Evolutionary conservation across 768 basidiomycete genomes (phyloP), one percentile per base, ranked within the genome.

Genomic region (Omphalotus guepiniiformis): DNA sequence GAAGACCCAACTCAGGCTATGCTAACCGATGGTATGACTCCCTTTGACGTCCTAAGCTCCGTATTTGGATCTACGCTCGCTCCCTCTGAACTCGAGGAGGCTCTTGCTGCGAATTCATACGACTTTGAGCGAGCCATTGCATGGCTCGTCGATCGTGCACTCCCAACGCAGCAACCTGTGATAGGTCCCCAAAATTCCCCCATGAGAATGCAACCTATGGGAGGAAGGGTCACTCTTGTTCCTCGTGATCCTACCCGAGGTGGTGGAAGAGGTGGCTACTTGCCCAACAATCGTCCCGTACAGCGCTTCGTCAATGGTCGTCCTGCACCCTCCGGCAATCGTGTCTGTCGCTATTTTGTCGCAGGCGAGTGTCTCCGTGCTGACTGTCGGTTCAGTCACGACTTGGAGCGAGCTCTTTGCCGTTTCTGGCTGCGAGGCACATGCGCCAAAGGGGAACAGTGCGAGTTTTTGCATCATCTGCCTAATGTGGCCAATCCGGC

Each of bases 391-490:
- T 99, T 98, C 55, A 96, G 94, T 57, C 94, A 96, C 61, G 94
- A 97, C 59, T 78, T 96, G 3, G 94, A 97, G 64, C 81, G 94
- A 34, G 94, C 94, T 1, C 64, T 97, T 18, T 93, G 89, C 68
- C 86, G 96, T 28, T 99, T 99, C 72, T 99, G 96, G 96, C 77
- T 99, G 25, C 81, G 94, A 42, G 95, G 95, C 4, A 93, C 93
- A 37, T 99, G 96, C 60, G 91, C 94, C 25, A 99, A 99, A 65
- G 89, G 93, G 46, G 93, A 95, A 48, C 81, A 78, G 54, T 98
- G 94, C 79, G 96, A 97, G 68, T 98, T 98, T 67, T 67, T 96
- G 60, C 94, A 96, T 61, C 88, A 90, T 62, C 71, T 94, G 4
- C 92, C 91, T 5, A 83, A 88, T 55, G 86, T 93, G 53, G 83